Conservation (phyloP, 2,329 filamentous ascomycete genomes). For the Claviceps monticola region DNA sequence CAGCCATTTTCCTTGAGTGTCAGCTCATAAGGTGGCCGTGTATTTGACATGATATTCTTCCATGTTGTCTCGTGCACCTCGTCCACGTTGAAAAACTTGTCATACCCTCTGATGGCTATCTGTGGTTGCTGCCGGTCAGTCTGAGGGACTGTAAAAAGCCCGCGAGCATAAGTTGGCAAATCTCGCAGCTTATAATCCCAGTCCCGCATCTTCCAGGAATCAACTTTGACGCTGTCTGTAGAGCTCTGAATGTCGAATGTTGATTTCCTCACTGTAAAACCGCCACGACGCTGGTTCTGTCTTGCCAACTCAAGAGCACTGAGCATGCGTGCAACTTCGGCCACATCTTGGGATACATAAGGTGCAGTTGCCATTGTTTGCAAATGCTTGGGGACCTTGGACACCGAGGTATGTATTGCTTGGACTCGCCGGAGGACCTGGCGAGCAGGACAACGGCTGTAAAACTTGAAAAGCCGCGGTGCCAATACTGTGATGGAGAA, state of each 20-base stretch:
- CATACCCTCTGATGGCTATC: constrained; percentile 82
- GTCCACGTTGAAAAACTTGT: constrained; percentile 95
- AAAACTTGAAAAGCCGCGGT: too few relatives aligned
- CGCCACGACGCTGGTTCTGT: constrained; percentile 41
- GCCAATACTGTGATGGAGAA: too few relatives aligned
- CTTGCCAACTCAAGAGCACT: constrained; percentile 43
- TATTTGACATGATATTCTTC: constrained; percentile 61
- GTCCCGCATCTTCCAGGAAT: constrained; percentile 89
- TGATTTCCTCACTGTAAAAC: constrained; percentile 67
- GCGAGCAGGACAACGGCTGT: too few relatives aligned
- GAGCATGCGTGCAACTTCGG: constrained; percentile 54
- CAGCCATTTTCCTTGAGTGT: constrained; percentile 99
- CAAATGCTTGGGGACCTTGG: too few relatives aligned
- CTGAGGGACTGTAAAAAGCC: constrained; percentile 72
- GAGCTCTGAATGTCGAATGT: constrained; percentile 55
- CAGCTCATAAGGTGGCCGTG: constrained; percentile 80
- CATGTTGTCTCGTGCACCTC: constrained; percentile 76
- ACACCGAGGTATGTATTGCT: not conserved
- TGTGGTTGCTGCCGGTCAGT: constrained; percentile 51
- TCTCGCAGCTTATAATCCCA: constrained; percentile 87
- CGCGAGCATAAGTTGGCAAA: constrained; percentile 83
- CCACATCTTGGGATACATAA: constrained; percentile 53
- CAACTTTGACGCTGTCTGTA: constrained; percentile 51
- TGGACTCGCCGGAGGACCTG: not conserved
- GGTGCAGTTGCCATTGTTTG: constrained; percentile 30